Evolutionary conservation across 2,329 filamentous ascomycete genomes (phyloP).

Genomic region (Penicillium capsulatum): DNA sequence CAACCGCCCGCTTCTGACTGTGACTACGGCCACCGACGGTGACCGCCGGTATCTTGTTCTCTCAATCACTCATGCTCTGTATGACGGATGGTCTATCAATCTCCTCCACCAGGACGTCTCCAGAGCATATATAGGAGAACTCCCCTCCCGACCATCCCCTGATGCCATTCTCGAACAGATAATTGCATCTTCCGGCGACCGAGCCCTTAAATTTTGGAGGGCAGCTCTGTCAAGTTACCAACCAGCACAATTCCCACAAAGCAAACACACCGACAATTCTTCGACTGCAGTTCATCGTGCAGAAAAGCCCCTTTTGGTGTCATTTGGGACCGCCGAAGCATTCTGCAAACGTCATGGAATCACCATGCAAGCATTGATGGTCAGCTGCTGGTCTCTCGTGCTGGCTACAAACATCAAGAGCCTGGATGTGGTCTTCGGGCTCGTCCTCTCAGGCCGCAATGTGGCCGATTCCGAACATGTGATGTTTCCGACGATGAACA

Average conservation of each 20-base stretch:
- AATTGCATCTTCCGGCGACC: slow-evolving; percentile 44
- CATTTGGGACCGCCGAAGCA: slow-evolving; percentile 41
- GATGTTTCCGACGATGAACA: slow-evolving; percentile 91
- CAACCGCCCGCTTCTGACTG: slow-evolving; percentile 27
- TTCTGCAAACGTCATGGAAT: slow-evolving; percentile 65
- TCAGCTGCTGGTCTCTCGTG: slow-evolving; percentile 70
- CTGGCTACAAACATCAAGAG: slow-evolving; percentile 60
- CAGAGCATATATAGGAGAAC: slow-evolving; percentile 55
- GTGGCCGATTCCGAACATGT: slow-evolving; percentile 62
- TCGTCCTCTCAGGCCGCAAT: slow-evolving; percentile 80
- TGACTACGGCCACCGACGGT: slow-evolving; percentile 38
- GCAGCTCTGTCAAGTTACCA: slow-evolving; percentile 57
- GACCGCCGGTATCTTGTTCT: slow-evolving; percentile 50
- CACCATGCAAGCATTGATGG: slow-evolving; percentile 72
- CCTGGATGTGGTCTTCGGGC: slow-evolving; percentile 76
- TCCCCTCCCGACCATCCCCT: slow-evolving; percentile 46
- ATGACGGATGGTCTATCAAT: slow-evolving; percentile 80
- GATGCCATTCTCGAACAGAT: slow-evolving; percentile 55
- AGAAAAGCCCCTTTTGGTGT: slow-evolving; percentile 28
- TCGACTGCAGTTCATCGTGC: slow-evolving; percentile 24
- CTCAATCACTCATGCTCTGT: slow-evolving; percentile 79
- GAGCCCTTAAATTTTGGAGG: slow-evolving; percentile 65
- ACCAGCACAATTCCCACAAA: slow-evolving; percentile 39
- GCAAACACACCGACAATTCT: slow-evolving; percentile 12
- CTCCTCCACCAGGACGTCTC: slow-evolving; percentile 68